Conservation (phyloP, 2,329 filamentous ascomycete species). For the Penicillium griseofulvum region DNA sequence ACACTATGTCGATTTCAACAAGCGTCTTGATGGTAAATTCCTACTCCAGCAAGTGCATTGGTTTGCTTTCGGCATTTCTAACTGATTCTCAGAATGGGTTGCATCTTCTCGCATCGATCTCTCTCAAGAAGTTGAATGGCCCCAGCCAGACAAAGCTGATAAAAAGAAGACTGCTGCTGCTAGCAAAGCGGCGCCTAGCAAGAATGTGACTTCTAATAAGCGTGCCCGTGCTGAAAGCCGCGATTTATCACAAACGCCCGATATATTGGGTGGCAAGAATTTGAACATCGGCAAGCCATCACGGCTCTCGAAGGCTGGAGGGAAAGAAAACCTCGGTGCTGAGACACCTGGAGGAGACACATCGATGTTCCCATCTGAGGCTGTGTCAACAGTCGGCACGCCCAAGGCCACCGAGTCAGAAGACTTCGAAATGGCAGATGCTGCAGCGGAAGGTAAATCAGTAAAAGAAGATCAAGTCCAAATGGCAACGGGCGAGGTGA, state of each 20-base stretch:
- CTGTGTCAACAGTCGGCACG: conserved; percentile 40
- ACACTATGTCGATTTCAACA: conserved; percentile 98
- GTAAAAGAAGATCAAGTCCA: conserved; percentile 40
- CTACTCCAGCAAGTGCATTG: background rate
- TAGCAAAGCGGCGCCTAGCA: conserved; percentile 54
- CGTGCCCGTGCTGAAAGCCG: conserved; percentile 48
- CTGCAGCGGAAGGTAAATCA: conserved; percentile 25
- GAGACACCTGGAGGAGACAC: conserved; percentile 34
- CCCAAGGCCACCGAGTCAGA: conserved; percentile 37
- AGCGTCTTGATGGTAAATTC: conserved; percentile 61
- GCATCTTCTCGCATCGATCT: conserved; percentile 79
- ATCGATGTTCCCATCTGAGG: conserved; percentile 35
- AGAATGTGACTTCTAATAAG: conserved; percentile 56
- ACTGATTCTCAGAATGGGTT: conserved; percentile 76
- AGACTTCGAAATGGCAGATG: conserved; percentile 47
- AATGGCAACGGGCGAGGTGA: conserved; percentile 37
- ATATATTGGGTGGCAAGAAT: conserved; percentile 50
- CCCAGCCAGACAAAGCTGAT: conserved; percentile 83
- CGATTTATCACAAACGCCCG: conserved; percentile 58
- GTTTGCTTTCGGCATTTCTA: conserved; percentile 7
- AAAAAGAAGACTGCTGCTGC: conserved; percentile 69
- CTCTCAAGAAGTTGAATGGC: conserved; percentile 91
- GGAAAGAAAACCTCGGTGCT: conserved; percentile 59
- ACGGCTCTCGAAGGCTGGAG: conserved; percentile 56
- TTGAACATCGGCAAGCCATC: conserved; percentile 46